These are phyloP conservation scores for Podospora sp. DNA, from an alignment of 495 filamentous ascomycete genomes.

Conservation along the genomic window DNA sequence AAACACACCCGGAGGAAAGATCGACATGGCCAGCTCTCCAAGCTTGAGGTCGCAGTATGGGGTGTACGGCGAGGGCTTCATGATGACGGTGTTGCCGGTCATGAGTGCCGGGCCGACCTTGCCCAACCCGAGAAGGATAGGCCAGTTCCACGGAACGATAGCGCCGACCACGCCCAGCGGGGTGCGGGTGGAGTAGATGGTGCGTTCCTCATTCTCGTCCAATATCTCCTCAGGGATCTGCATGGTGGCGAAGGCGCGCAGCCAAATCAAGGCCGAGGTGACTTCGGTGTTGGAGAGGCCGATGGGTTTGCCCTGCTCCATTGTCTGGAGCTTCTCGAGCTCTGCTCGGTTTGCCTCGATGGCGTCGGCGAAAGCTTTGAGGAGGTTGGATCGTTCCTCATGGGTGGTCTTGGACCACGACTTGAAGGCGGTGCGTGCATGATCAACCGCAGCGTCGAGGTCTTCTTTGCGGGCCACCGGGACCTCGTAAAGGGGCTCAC, in stretches of 20 bases:
- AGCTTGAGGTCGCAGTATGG: conserved; percentile 68
- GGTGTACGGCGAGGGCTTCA: conserved; percentile 64
- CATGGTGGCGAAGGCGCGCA: conserved; percentile 6
- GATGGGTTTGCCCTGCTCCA: conserved; percentile 29
- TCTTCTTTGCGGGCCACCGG: conserved; percentile 44
- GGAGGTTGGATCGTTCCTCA: conserved; percentile 50
- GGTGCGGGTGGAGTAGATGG: conserved; percentile 46
- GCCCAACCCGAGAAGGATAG: conserved; percentile 53
- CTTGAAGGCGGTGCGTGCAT: conserved; percentile 45
- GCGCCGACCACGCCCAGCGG: conserved; percentile 56
- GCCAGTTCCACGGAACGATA: conserved; percentile 66
- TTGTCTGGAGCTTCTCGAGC: conserved; percentile 35
- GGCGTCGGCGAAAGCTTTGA: conserved; percentile 50
- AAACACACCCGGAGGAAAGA: conserved; percentile 67
- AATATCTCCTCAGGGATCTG: conserved; percentile 23
- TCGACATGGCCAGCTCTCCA: conserved; percentile 59
- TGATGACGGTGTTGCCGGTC: conserved; percentile 62
- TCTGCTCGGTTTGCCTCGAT: conserved; percentile 36
- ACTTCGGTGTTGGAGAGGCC: conserved; percentile 29
- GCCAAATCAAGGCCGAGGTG: conserved; percentile 21
- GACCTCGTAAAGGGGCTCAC: conserved; percentile 41
- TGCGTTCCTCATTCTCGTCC: conserved; percentile 51
- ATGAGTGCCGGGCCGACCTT: conserved; percentile 58
- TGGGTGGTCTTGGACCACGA: conserved; percentile 40
- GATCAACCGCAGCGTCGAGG: conserved; percentile 48